Evolutionary conservation across 768 basidiomycete species (phyloP).

Genomic region (Phallus indusiatus): DNA sequence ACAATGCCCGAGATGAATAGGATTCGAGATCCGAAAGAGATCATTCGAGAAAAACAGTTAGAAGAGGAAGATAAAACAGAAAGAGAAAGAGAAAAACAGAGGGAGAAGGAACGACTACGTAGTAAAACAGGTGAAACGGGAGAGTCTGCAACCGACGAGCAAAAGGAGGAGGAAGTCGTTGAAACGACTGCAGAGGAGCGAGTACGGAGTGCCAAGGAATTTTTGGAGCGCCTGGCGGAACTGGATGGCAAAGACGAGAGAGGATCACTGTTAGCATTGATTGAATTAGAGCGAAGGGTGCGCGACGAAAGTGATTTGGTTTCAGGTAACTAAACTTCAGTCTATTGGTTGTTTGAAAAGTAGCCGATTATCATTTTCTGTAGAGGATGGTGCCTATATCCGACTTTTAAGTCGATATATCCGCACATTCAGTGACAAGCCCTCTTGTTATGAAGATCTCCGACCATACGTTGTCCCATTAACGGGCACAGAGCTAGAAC

Average conservation of each 20-base stretch:
- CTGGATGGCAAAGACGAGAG: slow-evolving; percentile 66
- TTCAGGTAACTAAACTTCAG: slow-evolving; percentile 32
- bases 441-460: slow-evolving; percentile 83
- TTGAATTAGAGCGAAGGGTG: slow-evolving; percentile 67
- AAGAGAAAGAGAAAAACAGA: slow-evolving; percentile 6
- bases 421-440: slow-evolving; percentile 63
- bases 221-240: slow-evolving; percentile 50
- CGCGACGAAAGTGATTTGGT: slow-evolving; percentile 21
- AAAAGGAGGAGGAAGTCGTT: slow-evolving; percentile 27
- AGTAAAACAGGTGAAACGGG: neutral
- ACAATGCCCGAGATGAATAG: slow-evolving; percentile 8
- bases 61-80: slow-evolving; percentile 10
- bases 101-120: slow-evolving; percentile 3
- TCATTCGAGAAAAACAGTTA: slow-evolving; percentile 7
- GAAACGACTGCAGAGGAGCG: slow-evolving; percentile 29
- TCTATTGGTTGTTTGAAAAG: slow-evolving; percentile 21
- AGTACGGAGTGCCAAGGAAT: slow-evolving; percentile 25
- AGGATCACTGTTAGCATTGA: slow-evolving; percentile 58
- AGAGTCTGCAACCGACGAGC: slow-evolving; percentile 20
- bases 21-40: slow-evolving; percentile 9
- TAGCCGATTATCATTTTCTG: slow-evolving; percentile 15
- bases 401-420: slow-evolving; percentile 59
- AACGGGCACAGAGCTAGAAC: slow-evolving; percentile 33
- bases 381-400: slow-evolving; percentile 13
- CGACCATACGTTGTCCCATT: slow-evolving; percentile 48